A percentile compares a stretch with the other conserved stretches of the same genome.
These are phyloP conservation scores for Penicillium atrosanguineum DNA, from an alignment of 495 filamentous ascomycete genomes.

Conservation along the genomic window DNA sequence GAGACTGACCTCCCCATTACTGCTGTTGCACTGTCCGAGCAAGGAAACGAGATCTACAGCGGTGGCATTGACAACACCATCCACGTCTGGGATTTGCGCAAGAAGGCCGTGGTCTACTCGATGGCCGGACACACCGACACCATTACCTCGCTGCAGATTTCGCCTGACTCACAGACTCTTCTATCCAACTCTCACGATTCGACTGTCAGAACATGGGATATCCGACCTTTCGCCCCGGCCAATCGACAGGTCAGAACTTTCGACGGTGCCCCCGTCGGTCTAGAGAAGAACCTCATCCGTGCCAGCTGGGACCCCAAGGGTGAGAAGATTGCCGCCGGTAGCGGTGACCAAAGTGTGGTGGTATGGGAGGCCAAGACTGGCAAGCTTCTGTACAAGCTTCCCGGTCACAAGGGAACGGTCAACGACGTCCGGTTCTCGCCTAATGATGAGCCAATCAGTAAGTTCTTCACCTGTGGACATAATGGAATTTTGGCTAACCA, in stretches of 20 bases:
- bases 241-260: slow-evolving; percentile 82
- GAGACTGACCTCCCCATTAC: slow-evolving; percentile 93
- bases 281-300: slow-evolving; percentile 89
- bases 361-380: slow-evolving; percentile 83
- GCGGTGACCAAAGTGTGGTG: slow-evolving; percentile 84
- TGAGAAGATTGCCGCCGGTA: slow-evolving; percentile 81
- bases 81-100: slow-evolving; percentile 94
- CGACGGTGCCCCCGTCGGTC: slow-evolving; percentile 79
- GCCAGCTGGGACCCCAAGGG: slow-evolving; percentile 91
- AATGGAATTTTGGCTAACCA: slow-evolving; percentile 6
- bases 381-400: slow-evolving; percentile 90
- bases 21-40: slow-evolving; percentile 83
- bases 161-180: slow-evolving; percentile 86
- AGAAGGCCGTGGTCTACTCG: slow-evolving; percentile 80
- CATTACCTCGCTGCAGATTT: slow-evolving; percentile 82
- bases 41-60: slow-evolving; percentile 92
- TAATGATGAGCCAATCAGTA: slow-evolving; percentile 79
- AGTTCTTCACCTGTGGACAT: slow-evolving; percentile 38
- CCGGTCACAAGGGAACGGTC: slow-evolving; percentile 92
- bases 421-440: slow-evolving; percentile 93
- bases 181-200: slow-evolving; percentile 92
- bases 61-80: slow-evolving; percentile 97
- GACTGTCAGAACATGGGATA: slow-evolving; percentile 93
- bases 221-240: slow-evolving; percentile 86
- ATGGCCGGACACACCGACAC: slow-evolving; percentile 91